Conservation (phyloP, 805 yeast species). For the Kodamaea jinghongensis region DNA sequence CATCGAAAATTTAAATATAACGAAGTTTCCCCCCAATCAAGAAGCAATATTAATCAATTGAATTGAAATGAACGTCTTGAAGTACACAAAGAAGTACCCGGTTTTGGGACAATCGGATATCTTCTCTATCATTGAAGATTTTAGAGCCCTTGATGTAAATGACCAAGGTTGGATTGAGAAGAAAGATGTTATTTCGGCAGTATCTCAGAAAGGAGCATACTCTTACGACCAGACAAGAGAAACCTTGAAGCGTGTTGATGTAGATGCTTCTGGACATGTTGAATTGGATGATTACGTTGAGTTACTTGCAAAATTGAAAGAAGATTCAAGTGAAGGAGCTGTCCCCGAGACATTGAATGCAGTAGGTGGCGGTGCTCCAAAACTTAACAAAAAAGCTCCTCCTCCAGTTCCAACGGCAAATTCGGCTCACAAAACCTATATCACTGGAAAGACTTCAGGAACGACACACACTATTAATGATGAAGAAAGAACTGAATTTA, state of each 20-base stretch:
- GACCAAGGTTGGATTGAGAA: constrained; percentile 96
- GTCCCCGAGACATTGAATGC: constrained; percentile 26
- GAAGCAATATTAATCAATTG: background rate
- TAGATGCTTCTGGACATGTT: constrained; percentile 96
- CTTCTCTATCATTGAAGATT: constrained; percentile 80
- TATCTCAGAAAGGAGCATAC: constrained; percentile 74
- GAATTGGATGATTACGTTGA: constrained; percentile 93
- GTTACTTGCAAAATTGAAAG: constrained; percentile 76
- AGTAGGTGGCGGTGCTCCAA: constrained; percentile 9
- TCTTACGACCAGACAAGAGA: constrained; percentile 92
- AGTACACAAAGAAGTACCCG: constrained; percentile 75
- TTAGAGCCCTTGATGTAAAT: constrained; percentile 78
- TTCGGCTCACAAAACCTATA: constrained; percentile 58
- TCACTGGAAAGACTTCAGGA: constrained; percentile 84
- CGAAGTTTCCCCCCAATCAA: background rate
- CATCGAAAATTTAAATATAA: constrained; percentile 5
- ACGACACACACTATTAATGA: constrained; percentile 95
- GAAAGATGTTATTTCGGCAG: constrained; percentile 80
- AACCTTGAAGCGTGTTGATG: constrained; percentile 83
- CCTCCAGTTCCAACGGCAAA: constrained; percentile 51
- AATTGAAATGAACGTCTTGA: constrained; percentile 38
- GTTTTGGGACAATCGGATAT: constrained; percentile 81
- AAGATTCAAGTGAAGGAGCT: constrained; percentile 23
- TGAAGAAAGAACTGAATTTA: constrained; percentile 94
- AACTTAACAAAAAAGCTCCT: constrained; percentile 17